phyloP scores from a whole-genome alignment of 2,329 filamentous ascomycete genomes.

The Sordariomycetes sp. region DNA sequence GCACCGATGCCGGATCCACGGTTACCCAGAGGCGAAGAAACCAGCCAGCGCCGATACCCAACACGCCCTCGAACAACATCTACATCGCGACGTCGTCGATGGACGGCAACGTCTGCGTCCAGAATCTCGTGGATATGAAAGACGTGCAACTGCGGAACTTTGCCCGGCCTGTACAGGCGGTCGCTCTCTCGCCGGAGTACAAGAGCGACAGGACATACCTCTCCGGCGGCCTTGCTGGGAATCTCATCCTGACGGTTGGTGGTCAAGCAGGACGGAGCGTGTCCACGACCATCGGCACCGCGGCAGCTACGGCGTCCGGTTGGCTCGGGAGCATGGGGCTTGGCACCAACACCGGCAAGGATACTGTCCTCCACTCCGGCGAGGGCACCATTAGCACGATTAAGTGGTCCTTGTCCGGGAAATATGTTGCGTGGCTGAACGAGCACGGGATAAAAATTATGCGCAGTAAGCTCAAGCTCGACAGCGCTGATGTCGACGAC shows the following conservation, averaged over 20 bases:
- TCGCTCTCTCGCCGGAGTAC: constrained; percentile 90
- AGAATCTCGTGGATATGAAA: constrained; percentile 73
- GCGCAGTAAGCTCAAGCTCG: constrained; percentile 74
- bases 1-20: constrained; percentile 15
- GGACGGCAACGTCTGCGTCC: constrained; percentile 89
- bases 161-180: constrained; percentile 79
- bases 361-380: constrained; percentile 78
- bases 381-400: constrained; percentile 86
- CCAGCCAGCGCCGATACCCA: constrained; percentile 46
- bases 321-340: constrained; percentile 87
- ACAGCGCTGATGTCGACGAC: constrained; percentile 61
- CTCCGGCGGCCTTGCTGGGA: constrained; percentile 80
- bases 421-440: constrained; percentile 90
- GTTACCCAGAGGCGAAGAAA: constrained; percentile 11
- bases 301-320: constrained; percentile 69
- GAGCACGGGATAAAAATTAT: constrained; percentile 97
- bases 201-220: constrained; percentile 80
- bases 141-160: constrained; percentile 91
- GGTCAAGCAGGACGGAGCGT: constrained; percentile 71
- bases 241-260: constrained; percentile 73
- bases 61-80: constrained; percentile 77
- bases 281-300: constrained; percentile 74
- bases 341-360: constrained; percentile 64
- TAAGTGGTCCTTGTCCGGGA: constrained; percentile 88
- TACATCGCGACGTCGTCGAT: constrained; percentile 89